phyloP scores from a whole-genome alignment of 257 asterid genomes.

The Solanum paucissectum region DNA sequence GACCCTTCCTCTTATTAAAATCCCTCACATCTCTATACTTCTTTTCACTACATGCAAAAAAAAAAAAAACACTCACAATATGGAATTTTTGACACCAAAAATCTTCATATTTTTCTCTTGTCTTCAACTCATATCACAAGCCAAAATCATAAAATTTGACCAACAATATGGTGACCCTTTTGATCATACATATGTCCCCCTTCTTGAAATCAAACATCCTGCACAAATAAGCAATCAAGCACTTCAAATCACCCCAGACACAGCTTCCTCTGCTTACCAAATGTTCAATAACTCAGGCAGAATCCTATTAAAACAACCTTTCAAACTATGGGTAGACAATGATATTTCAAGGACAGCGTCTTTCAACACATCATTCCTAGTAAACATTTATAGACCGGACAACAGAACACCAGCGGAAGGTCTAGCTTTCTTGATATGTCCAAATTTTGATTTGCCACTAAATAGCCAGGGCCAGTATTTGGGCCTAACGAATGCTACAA shows the following conservation, averaged over 20 bases:
- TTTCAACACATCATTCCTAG: constrained; percentile 22
- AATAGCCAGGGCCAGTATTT: constrained; percentile 25
- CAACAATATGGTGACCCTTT: constrained; percentile 19
- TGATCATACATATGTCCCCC: not conserved
- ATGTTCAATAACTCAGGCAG: constrained; percentile 33
- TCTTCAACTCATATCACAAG: constrained; percentile 12
- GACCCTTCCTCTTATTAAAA: not conserved
- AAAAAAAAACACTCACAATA: not conserved
- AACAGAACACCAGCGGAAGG: constrained; percentile 11
- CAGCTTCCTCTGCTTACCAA: constrained; percentile 2
- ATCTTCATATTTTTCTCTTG: constrained; percentile 11
- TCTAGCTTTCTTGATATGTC: constrained; percentile 23
- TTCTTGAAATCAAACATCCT: not conserved
- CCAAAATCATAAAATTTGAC: constrained; percentile 6
- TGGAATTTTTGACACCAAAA: constrained; percentile 16
- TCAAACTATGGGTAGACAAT: constrained; percentile 47
- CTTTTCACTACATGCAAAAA: not conserved
- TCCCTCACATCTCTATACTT: not conserved
- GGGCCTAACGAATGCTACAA: constrained; percentile 20
- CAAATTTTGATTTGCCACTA: constrained; percentile 8
- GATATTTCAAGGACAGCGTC: not conserved
- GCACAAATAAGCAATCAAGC: constrained; percentile 40
- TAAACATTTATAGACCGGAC: not conserved
- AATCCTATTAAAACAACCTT: constrained; percentile 8
- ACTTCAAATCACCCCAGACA: constrained; percentile 68